Evolutionary conservation across 2,329 filamentous ascomycete genomes (phyloP).

Genomic region (Grosmannia huntii): DNA sequence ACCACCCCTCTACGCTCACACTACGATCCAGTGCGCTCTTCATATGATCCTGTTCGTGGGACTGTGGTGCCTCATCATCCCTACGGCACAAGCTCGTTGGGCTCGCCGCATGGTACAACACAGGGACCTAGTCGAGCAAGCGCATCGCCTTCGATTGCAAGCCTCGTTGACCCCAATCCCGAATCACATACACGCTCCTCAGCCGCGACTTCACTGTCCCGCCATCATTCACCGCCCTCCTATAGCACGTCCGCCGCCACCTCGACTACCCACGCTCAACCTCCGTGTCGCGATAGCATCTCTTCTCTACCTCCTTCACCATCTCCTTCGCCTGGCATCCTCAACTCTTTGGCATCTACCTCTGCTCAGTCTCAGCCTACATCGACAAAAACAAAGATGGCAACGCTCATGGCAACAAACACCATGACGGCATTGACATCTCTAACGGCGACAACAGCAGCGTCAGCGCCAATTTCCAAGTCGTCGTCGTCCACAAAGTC

Average conservation of each 20-base stretch:
- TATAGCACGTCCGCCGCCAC: conserved; percentile 8
- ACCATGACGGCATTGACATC: not conserved
- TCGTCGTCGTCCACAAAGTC: not conserved
- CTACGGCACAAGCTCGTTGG: conserved; percentile 30
- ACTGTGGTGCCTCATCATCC: conserved; percentile 44
- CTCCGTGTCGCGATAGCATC: conserved; percentile 4
- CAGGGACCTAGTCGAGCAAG: conserved; percentile 56
- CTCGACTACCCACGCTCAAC: conserved; percentile 5
- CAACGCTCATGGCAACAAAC: not conserved
- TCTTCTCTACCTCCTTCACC: conserved; percentile 13
- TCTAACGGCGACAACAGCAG: not conserved
- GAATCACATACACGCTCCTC: conserved; percentile 17
- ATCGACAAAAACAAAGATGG: conserved; percentile 4
- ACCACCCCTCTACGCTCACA: conserved; percentile 46
- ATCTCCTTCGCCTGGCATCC: conserved; percentile 18
- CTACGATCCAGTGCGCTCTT: conserved; percentile 77
- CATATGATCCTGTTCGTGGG: conserved; percentile 51
- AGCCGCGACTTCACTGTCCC: conserved; percentile 13
- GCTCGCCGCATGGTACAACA: conserved; percentile 36
- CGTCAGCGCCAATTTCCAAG: not conserved
- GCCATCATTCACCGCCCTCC: conserved; percentile 20
- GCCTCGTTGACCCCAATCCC: conserved; percentile 63
- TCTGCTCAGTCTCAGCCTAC: conserved; percentile 7
- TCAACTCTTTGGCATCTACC: conserved; percentile 3
- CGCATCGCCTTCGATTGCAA: conserved; percentile 82